Conservation (phyloP, 2,329 filamentous ascomycete species). For the Paradendryphiella salina region DNA sequence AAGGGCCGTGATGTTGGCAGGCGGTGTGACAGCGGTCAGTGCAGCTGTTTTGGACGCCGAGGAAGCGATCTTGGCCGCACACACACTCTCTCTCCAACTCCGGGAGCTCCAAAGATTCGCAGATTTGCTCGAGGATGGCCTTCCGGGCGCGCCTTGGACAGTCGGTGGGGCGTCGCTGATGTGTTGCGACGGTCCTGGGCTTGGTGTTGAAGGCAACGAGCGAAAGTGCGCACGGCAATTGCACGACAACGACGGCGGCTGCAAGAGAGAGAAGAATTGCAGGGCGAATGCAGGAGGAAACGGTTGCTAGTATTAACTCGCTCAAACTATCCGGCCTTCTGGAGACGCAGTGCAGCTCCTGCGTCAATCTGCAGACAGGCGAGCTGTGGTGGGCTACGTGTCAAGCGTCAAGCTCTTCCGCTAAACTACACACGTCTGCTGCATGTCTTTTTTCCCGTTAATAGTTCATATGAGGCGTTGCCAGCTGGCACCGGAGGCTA, state of each 20-base stretch:
- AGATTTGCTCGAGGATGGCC: conserved; percentile 21
- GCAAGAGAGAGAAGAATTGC: conserved; percentile 24
- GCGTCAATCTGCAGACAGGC: conserved; percentile 47
- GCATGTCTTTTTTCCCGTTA: conserved; percentile 36
- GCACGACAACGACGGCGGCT: conserved; percentile 15
- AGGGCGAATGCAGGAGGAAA: conserved; percentile 33
- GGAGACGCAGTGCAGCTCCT: conserved; percentile 46
- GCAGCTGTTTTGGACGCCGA: conserved; percentile 40
- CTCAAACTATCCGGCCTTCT: conserved; percentile 37
- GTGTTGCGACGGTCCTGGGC: conserved; percentile 19
- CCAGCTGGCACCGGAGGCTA: conserved; percentile 45
- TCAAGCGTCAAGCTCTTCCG: conserved; percentile 40
- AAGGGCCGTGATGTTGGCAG: conserved; percentile 40
- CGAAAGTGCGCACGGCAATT: conserved; percentile 26
- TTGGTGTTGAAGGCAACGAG: conserved; percentile 29
- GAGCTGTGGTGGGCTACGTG: conserved; percentile 44
- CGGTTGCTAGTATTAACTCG: conserved; percentile 42
- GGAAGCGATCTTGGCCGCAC: conserved; percentile 33
- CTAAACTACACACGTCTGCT: conserved; percentile 40
- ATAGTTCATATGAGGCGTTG: conserved; percentile 38
- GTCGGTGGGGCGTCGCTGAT: conserved; percentile 13
- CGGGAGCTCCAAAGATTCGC: conserved; percentile 5
- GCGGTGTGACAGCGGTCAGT: conserved; percentile 47
- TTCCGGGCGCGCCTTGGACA: conserved; percentile 15
- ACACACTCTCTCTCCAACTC: conserved; percentile 3